phyloP scores from a whole-genome alignment of 2,329 filamentous ascomycete species.

The Elsinoe batatas region DNA sequence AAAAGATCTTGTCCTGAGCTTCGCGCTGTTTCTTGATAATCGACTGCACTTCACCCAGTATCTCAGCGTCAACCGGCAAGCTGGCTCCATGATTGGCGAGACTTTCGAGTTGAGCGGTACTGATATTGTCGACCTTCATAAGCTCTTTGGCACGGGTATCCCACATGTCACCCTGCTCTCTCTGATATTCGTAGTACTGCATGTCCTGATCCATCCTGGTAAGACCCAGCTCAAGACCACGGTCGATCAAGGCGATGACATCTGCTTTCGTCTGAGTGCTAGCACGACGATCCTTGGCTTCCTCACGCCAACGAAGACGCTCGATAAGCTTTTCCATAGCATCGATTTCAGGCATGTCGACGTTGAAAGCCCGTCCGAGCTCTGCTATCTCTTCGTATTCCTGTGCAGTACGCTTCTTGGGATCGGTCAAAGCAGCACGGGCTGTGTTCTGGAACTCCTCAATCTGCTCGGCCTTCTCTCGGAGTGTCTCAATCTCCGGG shows the following conservation, averaged over 20 bases:
- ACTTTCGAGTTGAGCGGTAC: conserved; percentile 90
- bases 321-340: conserved; percentile 69
- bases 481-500: conserved; percentile 75
- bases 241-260: conserved; percentile 66
- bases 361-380: conserved; percentile 76
- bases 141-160: conserved; percentile 87
- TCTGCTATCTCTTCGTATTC: conserved; percentile 89
- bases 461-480: conserved; percentile 77
- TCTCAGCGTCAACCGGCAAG: conserved; percentile 74
- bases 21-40: conserved; percentile 94
- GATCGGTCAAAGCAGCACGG: conserved; percentile 57
- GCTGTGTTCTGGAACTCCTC: conserved; percentile 74
- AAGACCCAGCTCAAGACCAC: conserved; percentile 68
- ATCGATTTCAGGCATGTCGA: conserved; percentile 83
- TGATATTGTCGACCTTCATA: conserved; percentile 80
- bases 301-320: conserved; percentile 80
- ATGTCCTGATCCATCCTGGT: conserved; percentile 72
- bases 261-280: conserved; percentile 65
- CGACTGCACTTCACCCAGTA: conserved; percentile 71
- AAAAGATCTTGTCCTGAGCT: conserved; percentile 77
- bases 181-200: conserved; percentile 63
- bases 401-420: conserved; percentile 52
- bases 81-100: conserved; percentile 71
- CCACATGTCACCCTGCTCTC: conserved; percentile 71
- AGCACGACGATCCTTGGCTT: conserved; percentile 49